Base-by-base conservation (phyloP, 2,329 filamentous ascomycete genomes). In the Penicillium brevicompactum region DNA sequence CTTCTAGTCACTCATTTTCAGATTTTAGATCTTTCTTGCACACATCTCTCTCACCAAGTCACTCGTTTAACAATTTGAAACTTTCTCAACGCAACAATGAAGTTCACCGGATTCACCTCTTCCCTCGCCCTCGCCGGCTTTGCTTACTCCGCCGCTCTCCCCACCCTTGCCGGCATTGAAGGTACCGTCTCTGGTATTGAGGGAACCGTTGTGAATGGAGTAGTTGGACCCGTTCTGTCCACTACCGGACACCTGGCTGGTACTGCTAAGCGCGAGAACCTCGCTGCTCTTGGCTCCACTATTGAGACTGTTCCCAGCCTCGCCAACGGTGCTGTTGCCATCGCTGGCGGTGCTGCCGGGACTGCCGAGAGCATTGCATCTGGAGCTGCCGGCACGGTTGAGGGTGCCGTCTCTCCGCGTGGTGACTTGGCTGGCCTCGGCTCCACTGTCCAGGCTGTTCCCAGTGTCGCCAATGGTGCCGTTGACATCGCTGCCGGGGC, bases 71-170 rank as follows among this genome's bases (percentile, higher is more conserved):
- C 16, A 44, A 37, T 50, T 58, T 6, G 10, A 49, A 8, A 40
- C 24, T 22, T 42, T 43, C 4, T 2, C 42, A 61, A 46, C 48
- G 53, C 54, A 55, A 71, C 41, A 56, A 74, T 74, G 72, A 74
- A 73, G 68, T 68, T 74, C 67, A 68, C 69, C 60, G 67, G 67
- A 63, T 60, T 74, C 49, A 46, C 67, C 40, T 51, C 67, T 50
- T 67, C 70, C 34, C 59, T 74, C 24, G 70, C 69, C 41, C 41
- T 73, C 49, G 67, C 66, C 51, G 60, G 70, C 58, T 54, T 65
- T 56, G 66, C 64, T 44, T 67, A 65, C 38, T 63, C 69, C 30
- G 65, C 64, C 32, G 69, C 68, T 42, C 56, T 74, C 30, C 70
- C 71, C 27, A 18, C 43, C 22, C 37, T 62, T 27, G 46, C 49